These are phyloP conservation scores for Cladosporium sp. DNA, from an alignment of 2,329 filamentous ascomycete species.

Conservation along the genomic window DNA sequence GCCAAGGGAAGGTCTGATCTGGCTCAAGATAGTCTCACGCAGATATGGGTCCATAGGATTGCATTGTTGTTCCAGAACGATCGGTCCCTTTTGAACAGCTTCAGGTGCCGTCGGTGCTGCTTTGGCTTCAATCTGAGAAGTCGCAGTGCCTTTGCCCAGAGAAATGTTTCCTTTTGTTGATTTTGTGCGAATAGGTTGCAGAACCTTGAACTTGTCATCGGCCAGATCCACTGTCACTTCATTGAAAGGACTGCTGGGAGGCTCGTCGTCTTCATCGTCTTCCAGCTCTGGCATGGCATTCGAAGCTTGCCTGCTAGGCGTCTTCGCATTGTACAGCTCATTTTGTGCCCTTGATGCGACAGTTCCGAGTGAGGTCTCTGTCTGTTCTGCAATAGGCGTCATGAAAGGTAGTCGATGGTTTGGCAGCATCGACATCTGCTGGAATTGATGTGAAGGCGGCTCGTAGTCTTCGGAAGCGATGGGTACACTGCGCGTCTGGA, in stretches of 20 bases:
- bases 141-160: slow-evolving; percentile 30
- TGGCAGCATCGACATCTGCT: slow-evolving; percentile 66
- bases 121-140: slow-evolving; percentile 29
- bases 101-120: slow-evolving; percentile 31
- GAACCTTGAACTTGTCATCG: slow-evolving; percentile 39
- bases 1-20: slow-evolving; percentile 67
- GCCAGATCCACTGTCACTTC: slow-evolving; percentile 54
- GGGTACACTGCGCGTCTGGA: slow-evolving; percentile 66
- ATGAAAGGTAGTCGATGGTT: slow-evolving; percentile 95
- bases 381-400: slow-evolving; percentile 96
- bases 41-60: slow-evolving; percentile 82
- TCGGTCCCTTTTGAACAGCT: slow-evolving; percentile 58
- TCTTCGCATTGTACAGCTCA: slow-evolving; percentile 65
- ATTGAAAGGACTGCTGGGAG: slow-evolving; percentile 68
- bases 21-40: slow-evolving; percentile 68
- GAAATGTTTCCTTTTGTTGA: slow-evolving; percentile 41
- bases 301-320: slow-evolving; percentile 61
- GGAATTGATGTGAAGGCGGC: slow-evolving; percentile 69
- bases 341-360: slow-evolving; percentile 55
- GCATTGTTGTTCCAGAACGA: slow-evolving; percentile 78
- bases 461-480: slow-evolving; percentile 84
- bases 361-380: slow-evolving; percentile 77
- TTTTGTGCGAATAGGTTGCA: slow-evolving; percentile 51
- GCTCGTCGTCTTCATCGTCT: slow-evolving; percentile 43
- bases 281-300: slow-evolving; percentile 35